Base-by-base conservation (phyloP, 176 grass and related monocot species). In the Echinochloa phyllopogon region DNA sequence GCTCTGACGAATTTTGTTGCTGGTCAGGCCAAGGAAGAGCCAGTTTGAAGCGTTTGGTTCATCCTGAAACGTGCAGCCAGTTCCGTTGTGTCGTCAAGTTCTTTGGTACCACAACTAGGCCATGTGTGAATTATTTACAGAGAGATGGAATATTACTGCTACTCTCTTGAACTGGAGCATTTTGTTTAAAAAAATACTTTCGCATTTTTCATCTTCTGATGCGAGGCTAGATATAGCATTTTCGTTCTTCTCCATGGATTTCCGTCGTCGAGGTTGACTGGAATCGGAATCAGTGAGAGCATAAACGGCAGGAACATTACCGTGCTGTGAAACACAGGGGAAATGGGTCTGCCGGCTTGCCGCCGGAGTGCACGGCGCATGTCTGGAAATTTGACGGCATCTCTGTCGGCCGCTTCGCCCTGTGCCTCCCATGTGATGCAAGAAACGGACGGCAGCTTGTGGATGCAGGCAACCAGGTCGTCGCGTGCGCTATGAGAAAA, bases 261-360 rank as follows among this genome's bases (percentile, higher is more conserved):
- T 23, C 20, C 20, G 5, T 23, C 21, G 12, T 25, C 9, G 4
- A 48, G 14, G 14, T 17, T 27, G 43, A 25, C 15, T 38, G 38
- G 12, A 25, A 45, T 47, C 68, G 42, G 29, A 33, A 33, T 33
- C 29, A 33, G 29, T 8, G 69, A 14, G 14, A 27, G 9, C 69
- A 50, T 10, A 72, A 50, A 50, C 15, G 8, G 7, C 70, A 18
- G 24, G 70, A 73, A 36, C 11, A 51, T 51, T 51, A 57, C 57
- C 17, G 33, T 50, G 56, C 5, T 70, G 40, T 21, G 67, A 44
- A 49, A 47, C 72, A 83, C 16, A 1, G 8, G 3, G 44, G 73
- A 44, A 44, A 83, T 71, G 53, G 64, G 38, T 41, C 62, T 83
- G 72, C 79, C 64, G 20, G 62, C 52, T 43, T 83, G 78, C 72